Percentiles rank a stretch among this genome's conserved stretches.
Conservation (phyloP, 306 rosid species). For the Fragaria nilgerrensis region DNA sequence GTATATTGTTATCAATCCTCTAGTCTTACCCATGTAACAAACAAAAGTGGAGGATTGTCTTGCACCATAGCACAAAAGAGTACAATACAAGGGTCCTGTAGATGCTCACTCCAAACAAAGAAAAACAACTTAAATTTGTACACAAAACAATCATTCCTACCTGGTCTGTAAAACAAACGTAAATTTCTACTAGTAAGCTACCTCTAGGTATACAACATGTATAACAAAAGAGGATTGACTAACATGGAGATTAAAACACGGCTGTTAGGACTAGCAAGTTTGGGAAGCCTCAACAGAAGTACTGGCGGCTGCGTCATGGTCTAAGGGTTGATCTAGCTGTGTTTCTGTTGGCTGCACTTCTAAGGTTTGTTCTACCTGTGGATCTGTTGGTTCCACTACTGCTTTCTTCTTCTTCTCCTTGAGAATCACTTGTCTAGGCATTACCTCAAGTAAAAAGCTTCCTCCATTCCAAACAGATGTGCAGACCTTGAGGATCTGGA, state of each 20-base stretch:
- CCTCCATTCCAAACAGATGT: constrained; percentile 94
- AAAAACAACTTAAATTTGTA: constrained; percentile 1
- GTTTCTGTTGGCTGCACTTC: constrained; percentile 34
- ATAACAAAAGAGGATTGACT: background rate
- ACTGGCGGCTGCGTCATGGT: background rate
- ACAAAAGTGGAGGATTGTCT: background rate
- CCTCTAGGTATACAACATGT: background rate
- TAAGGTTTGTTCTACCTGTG: constrained; percentile 22
- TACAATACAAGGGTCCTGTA: background rate
- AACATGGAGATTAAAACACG: background rate
- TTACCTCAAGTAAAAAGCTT: constrained; percentile 83
- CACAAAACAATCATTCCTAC: background rate
- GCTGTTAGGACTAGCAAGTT: constrained; percentile 9
- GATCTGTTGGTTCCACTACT: constrained; percentile 35
- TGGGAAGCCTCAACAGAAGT: background rate
- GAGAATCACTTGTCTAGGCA: constrained; percentile 91
- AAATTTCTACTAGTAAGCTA: background rate
- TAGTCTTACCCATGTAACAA: background rate
- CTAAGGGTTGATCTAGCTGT: constrained; percentile 26
- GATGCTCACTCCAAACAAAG: background rate
- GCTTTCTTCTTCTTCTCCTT: constrained; percentile 82
- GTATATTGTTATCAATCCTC: background rate
- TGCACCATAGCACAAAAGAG: background rate
- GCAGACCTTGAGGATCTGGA: constrained; percentile 84
- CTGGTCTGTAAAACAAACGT: background rate